A percentile compares a stretch with the other conserved stretches of the same genome.
These are phyloP conservation scores for Saraca asoca DNA, from an alignment of 331 rosid species.

Conservation along the genomic window DNA sequence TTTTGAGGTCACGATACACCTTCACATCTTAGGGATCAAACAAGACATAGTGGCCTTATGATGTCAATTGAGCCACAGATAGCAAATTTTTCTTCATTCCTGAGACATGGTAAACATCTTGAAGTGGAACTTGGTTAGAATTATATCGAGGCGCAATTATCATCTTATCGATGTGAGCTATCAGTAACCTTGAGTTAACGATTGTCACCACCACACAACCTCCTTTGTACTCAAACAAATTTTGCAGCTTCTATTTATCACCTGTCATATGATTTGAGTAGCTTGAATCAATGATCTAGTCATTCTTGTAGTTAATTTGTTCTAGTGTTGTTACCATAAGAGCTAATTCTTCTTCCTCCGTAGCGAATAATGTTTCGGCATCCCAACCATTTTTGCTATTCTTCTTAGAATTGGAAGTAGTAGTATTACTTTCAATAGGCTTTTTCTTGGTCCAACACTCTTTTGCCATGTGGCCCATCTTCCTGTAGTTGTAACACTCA, in stretches of 20 bases:
- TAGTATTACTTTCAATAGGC: background rate
- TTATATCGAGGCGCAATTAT: too few species aligned
- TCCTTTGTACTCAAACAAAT: background rate
- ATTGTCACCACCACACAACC: constrained; percentile 13
- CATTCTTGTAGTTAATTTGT: background rate
- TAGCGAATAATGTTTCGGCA: too few species aligned
- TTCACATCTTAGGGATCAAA: too few species aligned
- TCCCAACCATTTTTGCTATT: too few species aligned
- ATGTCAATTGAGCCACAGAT: too few species aligned
- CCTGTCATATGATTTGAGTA: background rate
- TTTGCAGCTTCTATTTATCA: background rate
- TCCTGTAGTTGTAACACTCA: constrained; percentile 13
- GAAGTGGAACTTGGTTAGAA: too few species aligned
- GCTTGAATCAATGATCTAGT: background rate
- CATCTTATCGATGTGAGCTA: too few species aligned
- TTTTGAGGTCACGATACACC: background rate
- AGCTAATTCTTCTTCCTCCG: too few species aligned
- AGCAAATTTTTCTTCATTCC: too few species aligned
- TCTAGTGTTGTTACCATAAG: background rate
- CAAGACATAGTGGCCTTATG: too few species aligned
- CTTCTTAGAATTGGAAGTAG: too few species aligned
- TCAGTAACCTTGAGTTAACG: constrained; percentile 15
- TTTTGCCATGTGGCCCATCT: background rate
- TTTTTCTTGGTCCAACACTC: background rate
- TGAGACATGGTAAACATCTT: too few species aligned